Conservation (phyloP, 2,329 filamentous ascomycete species). For the Aureobasidium sp. region DNA sequence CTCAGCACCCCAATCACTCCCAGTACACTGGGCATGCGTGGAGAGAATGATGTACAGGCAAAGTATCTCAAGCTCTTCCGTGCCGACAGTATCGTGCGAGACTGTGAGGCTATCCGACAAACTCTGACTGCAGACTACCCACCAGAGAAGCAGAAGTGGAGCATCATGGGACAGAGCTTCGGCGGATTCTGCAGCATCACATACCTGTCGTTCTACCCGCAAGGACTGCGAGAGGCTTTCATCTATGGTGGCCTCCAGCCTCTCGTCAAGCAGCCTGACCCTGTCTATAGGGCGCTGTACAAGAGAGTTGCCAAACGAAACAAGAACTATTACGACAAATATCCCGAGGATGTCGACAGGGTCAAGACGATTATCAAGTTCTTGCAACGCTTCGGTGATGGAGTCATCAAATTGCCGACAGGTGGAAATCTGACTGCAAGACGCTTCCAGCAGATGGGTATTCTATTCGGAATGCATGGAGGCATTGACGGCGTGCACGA, state of each 20-base stretch:
- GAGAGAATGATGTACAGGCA: constrained; percentile 58
- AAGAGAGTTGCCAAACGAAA: constrained; percentile 64
- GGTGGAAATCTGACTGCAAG: constrained; percentile 65
- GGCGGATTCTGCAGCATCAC: constrained; percentile 79
- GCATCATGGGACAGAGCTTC: constrained; percentile 82
- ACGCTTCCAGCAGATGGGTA: constrained; percentile 68
- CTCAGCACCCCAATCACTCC: constrained; percentile 73
- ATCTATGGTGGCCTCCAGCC: constrained; percentile 78
- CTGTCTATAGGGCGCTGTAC: constrained; percentile 68
- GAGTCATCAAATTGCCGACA: constrained; percentile 58
- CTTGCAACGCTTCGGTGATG: constrained; percentile 48
- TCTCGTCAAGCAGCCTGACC: constrained; percentile 59
- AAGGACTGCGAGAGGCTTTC: constrained; percentile 73
- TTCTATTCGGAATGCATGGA: constrained; percentile 70
- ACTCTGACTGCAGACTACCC: constrained; percentile 64
- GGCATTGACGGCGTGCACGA: constrained; percentile 69
- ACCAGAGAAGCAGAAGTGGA: constrained; percentile 65
- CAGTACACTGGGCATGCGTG: constrained; percentile 58
- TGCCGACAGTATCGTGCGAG: constrained; percentile 81
- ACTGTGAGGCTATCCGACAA: constrained; percentile 77
- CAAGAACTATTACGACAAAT: constrained; percentile 72
- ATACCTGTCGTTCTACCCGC: constrained; percentile 72
- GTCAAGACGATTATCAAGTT: constrained; percentile 60
- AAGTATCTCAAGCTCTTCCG: constrained; percentile 77
- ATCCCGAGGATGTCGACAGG: constrained; percentile 64